Evolutionary conservation across 23 red algal genomes (phyloP).

Genomic region (Chondrus crispus): DNA sequence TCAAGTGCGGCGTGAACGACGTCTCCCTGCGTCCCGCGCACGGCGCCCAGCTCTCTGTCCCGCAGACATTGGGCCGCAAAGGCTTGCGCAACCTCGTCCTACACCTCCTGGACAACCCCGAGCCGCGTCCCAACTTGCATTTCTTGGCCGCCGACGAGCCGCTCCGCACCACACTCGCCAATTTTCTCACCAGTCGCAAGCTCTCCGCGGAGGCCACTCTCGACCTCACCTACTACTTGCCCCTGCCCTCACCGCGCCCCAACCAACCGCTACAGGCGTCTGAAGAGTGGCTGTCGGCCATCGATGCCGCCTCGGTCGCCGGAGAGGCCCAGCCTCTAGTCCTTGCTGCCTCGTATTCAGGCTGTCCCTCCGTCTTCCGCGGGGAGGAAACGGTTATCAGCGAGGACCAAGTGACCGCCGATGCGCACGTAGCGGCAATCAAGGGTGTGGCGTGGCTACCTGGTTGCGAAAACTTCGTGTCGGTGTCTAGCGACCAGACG

Average conservation of each 20-base stretch:
- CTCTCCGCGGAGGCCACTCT: conserved; percentile 38
- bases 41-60: conserved; percentile 42
- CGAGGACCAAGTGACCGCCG: neutral
- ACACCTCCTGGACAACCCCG: conserved; percentile 32
- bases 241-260: conserved; percentile 4
- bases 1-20: conserved; percentile 7
- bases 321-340: neutral
- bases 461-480: conserved; percentile 26
- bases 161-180: conserved; percentile 65
- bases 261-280: neutral
- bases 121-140: conserved; percentile 44
- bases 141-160: conserved; percentile 38
- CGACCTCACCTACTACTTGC: conserved; percentile 54
- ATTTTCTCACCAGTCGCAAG: conserved; percentile 46
- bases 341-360: conserved; percentile 47
- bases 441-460: conserved; percentile 59
- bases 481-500: conserved; percentile 40
- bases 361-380: conserved; percentile 6
- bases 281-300: conserved; percentile 40
- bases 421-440: conserved; percentile 30
- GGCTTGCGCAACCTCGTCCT: conserved; percentile 24
- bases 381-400: neutral
- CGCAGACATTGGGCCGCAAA: conserved; percentile 44
- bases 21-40: conserved; percentile 12
- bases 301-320: neutral